These are phyloP conservation scores for Aspergillus brasiliensis DNA, from an alignment of 2,329 filamentous ascomycete genomes.

Conservation along the genomic window DNA sequence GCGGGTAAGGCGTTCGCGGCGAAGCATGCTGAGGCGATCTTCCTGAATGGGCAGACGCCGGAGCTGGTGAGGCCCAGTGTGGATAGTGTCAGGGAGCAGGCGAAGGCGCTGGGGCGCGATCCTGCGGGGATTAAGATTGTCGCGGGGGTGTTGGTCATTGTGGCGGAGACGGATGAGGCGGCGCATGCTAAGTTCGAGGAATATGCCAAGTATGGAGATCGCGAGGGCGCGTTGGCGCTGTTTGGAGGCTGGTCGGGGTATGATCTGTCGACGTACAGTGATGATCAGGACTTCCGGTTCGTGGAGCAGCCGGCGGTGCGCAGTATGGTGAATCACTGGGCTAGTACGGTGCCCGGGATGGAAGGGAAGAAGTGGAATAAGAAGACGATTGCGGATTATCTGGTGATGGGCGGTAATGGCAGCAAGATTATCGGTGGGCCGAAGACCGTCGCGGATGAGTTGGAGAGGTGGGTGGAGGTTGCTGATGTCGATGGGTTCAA, in stretches of 20 bases:
- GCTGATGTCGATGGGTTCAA: constrained; percentile 42
- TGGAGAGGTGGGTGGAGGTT: constrained; percentile 41
- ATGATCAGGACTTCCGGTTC: constrained; percentile 51
- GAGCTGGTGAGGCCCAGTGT: constrained; percentile 47
- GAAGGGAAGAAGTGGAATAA: constrained; percentile 44
- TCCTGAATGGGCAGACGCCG: constrained; percentile 48
- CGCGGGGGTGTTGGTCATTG: constrained; percentile 47
- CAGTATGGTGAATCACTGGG: constrained; percentile 50
- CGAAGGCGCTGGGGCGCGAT: constrained; percentile 42
- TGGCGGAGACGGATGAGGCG: constrained; percentile 48
- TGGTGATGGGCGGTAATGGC: constrained; percentile 38
- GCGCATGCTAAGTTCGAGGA: constrained; percentile 48
- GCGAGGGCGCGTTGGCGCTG: constrained; percentile 47
- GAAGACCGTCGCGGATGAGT: constrained; percentile 40
- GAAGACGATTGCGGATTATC: constrained; percentile 37
- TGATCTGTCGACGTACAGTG: constrained; percentile 45
- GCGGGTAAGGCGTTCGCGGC: constrained; percentile 51
- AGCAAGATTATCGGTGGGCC: constrained; percentile 40
- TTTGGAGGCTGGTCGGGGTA: constrained; percentile 53
- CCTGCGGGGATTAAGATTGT: constrained; percentile 47
- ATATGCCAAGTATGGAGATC: constrained; percentile 46
- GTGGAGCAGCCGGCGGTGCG: constrained; percentile 45
- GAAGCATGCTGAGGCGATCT: constrained; percentile 50
- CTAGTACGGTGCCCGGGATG: constrained; percentile 45
- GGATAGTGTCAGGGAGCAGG: constrained; percentile 44